Evolutionary conservation across 2,329 filamentous ascomycete species (phyloP).

Genomic region (Talaromyces sp.): DNA sequence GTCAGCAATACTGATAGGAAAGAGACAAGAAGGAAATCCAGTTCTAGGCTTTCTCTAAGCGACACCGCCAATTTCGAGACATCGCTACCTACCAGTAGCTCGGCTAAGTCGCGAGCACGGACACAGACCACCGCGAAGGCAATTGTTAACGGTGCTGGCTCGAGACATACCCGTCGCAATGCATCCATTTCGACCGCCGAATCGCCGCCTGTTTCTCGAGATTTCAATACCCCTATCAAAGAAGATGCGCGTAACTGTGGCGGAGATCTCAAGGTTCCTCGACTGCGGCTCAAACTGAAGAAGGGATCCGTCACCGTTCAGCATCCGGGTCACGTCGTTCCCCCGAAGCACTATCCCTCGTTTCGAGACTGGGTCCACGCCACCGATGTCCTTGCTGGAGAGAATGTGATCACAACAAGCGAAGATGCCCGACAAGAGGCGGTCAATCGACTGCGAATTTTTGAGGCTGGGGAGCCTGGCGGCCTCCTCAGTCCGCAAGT

Average conservation of each 20-base stretch:
- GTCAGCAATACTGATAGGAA: constrained; percentile 14
- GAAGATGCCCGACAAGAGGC: constrained; percentile 66
- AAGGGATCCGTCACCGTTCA: constrained; percentile 48
- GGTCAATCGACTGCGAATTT: constrained; percentile 60
- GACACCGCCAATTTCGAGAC: constrained; percentile 21
- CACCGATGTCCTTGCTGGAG: constrained; percentile 44
- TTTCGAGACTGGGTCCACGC: constrained; percentile 61
- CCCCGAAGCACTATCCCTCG: constrained; percentile 44
- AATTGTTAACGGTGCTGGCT: constrained; percentile 21
- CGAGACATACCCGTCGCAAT: constrained; percentile 25
- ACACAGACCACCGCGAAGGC: constrained; percentile 26
- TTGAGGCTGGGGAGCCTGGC: constrained; percentile 67
- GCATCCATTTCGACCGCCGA: constrained; percentile 22
- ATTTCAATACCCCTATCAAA: constrained; percentile 17
- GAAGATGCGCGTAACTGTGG: constrained; percentile 17
- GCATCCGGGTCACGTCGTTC: constrained; percentile 48
- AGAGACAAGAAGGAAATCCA: constrained; percentile 24
- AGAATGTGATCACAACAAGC: constrained; percentile 47
- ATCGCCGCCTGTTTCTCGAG: constrained; percentile 16
- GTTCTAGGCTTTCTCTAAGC: constrained; percentile 20
- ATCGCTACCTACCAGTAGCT: constrained; percentile 27
- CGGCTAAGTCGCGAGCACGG: constrained; percentile 25
- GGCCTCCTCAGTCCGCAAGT: constrained; percentile 66
- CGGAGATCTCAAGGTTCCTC: constrained; percentile 18
- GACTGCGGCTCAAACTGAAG: constrained; percentile 46